A percentile compares a stretch with the other conserved stretches of the same genome.
Evolutionary conservation across 1,139 yeast species (phyloP).

Genomic region (Entelexis paramagnoliae): DNA sequence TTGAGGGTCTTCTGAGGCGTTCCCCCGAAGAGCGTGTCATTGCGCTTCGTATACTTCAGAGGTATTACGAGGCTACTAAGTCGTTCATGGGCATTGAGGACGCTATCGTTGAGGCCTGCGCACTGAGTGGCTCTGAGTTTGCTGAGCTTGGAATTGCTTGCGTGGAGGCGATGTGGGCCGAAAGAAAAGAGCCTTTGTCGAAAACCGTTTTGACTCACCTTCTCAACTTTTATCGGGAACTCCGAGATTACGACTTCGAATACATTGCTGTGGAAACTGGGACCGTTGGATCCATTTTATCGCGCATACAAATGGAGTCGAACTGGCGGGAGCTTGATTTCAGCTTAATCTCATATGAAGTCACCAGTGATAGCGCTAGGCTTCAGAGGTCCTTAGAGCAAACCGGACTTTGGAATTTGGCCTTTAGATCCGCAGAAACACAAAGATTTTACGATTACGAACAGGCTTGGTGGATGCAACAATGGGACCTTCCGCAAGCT

Average conservation of each 20-base stretch:
- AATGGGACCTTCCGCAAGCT: conserved; percentile 54
- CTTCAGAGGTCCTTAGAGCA: neutral
- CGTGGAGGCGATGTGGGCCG: conserved; percentile 10
- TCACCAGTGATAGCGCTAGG: neutral
- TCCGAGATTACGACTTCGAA: neutral
- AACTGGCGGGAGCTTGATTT: conserved; percentile 9
- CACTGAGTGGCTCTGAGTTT: neutral
- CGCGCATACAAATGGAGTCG: neutral
- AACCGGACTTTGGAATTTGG: conserved; percentile 13
- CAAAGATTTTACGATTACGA: conserved; percentile 29
- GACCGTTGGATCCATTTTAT: neutral
- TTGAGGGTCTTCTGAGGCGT: neutral
- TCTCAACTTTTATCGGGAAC: neutral
- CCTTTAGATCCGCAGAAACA: neutral
- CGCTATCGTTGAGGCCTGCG: neutral
- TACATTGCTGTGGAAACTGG: neutral
- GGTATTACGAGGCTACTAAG: neutral
- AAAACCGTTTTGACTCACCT: neutral
- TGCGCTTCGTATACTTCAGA: neutral
- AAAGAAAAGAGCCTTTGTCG: neutral
- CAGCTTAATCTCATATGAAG: conserved; percentile 7
- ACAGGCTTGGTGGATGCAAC: conserved; percentile 61
- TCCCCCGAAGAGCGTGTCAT: neutral
- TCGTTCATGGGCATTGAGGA: neutral
- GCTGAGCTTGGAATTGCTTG: conserved; percentile 7